phyloP scores from a whole-genome alignment of 2,329 filamentous ascomycete genomes.

The Verticillium nonalfalfae region DNA sequence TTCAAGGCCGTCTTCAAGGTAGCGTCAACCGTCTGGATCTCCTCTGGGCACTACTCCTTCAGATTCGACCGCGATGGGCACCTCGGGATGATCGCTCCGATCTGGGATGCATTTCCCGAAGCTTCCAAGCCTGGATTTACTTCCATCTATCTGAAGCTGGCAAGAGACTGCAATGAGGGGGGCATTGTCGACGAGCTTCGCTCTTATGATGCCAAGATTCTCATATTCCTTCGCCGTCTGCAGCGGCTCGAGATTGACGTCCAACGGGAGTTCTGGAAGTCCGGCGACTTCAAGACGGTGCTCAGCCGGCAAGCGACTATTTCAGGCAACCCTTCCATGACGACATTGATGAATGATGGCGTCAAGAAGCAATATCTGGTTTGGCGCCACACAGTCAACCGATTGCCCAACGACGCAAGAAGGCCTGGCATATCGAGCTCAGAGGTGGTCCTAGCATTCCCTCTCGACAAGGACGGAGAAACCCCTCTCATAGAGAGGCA shows the following conservation, averaged over 20 bases:
- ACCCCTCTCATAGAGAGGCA: conserved; percentile 4
- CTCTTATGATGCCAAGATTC: conserved; percentile 16
- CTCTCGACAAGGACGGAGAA: neutral
- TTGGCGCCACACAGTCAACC: conserved; percentile 4
- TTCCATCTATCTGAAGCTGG: conserved; percentile 10
- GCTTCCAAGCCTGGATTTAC: conserved; percentile 13
- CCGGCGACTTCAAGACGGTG: neutral
- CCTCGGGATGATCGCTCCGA: conserved; percentile 27
- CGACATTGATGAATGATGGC: conserved; percentile 3
- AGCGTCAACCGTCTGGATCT: conserved; percentile 20
- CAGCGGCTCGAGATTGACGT: conserved; percentile 14
- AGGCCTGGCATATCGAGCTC: conserved; percentile 7
- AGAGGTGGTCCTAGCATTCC: conserved; percentile 15
- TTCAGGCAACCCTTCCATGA: neutral
- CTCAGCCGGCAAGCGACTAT: neutral
- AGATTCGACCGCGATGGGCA: conserved; percentile 19
- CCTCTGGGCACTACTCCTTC: conserved; percentile 21
- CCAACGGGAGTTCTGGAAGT: neutral
- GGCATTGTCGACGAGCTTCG: conserved; percentile 12
- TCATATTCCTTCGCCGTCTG: conserved; percentile 23
- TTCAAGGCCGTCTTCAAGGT: conserved; percentile 28
- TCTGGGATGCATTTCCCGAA: conserved; percentile 17
- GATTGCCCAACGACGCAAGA: conserved; percentile 5
- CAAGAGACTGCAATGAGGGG: conserved; percentile 8
- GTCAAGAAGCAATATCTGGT: conserved; percentile 7